Evolutionary conservation across 352 stramenopile genomes (phyloP), one percentile per base, ranked within the genome.

Genomic region (Phytopythium sindhum): DNA sequence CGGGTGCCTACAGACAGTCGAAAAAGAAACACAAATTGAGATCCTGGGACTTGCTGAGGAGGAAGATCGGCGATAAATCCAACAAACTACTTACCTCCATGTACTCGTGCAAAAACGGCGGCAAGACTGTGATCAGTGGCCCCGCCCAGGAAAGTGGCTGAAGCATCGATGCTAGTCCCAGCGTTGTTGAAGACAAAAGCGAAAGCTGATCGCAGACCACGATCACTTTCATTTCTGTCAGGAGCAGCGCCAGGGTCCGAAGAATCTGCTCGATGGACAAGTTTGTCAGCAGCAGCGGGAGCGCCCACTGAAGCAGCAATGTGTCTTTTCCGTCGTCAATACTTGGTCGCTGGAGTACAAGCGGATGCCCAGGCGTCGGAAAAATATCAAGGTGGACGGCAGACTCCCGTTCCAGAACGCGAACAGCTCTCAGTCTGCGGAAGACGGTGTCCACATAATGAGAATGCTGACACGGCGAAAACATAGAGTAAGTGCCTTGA

Each of bases 201-300:
- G 66, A 67, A 14, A 83, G 69, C 23, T 78, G 67, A 47, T 82
- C 74, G 21, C 71, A 84, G 48, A 84, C 71, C 19, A 86, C 48
- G 44, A 86, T 74, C 17, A 86, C 63, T 41, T 86, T 86, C 69
- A 84, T 79, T 60, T 86, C 78, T 15, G 78, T 48, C 24, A 86
- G 60, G 37, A 86, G 51, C 11, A 81, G 56, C 19, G 67, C 71
- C 37, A 84, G 35, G 50, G 84, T 72, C n/a, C 75, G 71, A 21
- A 86, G 67, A 9, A 81, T 59, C 4, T 67, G 61, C 42, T 84
- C 71, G 35, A 84, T 74, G 48, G 75, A 70, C 26, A 84, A 54
- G 12, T 42, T 62, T 15, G 60, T 56, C 1, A 86, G 58, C 19
- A 86, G 48, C 4, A 66, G 70, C 14, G 75, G 72, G 6, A 86